A percentile compares a stretch with the other conserved stretches of the same genome.
phyloP scores from a whole-genome alignment of 305 asterid species.

The Fraxinus sp. region DNA sequence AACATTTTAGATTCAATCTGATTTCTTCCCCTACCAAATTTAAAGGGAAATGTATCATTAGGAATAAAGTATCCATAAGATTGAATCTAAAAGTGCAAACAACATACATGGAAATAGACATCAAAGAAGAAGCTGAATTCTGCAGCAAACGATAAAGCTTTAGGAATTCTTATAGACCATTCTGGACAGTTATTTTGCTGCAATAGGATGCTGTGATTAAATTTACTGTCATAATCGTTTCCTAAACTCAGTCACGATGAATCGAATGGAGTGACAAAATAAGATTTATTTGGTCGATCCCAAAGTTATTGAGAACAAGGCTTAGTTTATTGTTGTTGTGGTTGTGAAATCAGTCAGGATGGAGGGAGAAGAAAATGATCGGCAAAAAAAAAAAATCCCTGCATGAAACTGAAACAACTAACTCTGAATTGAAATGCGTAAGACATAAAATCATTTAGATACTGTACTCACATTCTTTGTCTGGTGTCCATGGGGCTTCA shows the following conservation, averaged over 20 bases:
- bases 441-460: background rate
- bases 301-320: background rate
- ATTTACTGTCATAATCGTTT: background rate
- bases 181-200: background rate
- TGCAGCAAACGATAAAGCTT: background rate
- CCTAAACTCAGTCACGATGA: background rate
- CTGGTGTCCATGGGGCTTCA: slow-evolving; percentile 35
- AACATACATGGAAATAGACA: background rate
- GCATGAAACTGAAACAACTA: background rate
- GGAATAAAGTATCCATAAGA: background rate
- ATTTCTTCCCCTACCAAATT: background rate
- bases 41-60: background rate
- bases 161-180: background rate
- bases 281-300: background rate
- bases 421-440: background rate
- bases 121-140: background rate
- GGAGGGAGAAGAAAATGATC: background rate
- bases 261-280: background rate
- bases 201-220: background rate
- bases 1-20: background rate
- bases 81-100: background rate
- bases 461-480: slow-evolving; percentile 30
- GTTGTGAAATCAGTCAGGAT: background rate
- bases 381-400: background rate
- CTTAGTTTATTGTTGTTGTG: background rate